Conservation (phyloP, 2,329 filamentous ascomycete genomes). For the Plenodomus biglobosus region DNA sequence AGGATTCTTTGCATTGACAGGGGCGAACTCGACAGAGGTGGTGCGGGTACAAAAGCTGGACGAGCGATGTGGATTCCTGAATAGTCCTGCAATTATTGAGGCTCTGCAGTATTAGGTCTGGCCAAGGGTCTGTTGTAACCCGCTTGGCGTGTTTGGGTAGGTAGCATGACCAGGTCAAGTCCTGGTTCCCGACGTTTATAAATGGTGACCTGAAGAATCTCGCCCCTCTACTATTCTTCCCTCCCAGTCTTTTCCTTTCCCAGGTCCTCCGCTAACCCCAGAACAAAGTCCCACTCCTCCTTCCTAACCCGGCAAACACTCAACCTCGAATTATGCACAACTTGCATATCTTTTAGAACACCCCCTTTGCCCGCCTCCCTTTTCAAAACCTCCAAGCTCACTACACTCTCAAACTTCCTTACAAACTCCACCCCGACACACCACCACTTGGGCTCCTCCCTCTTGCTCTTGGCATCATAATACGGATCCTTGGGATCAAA, state of each 20-base stretch:
- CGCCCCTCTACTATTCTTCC: background rate
- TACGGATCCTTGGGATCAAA: slow-evolving; percentile 75
- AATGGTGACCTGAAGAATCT: background rate
- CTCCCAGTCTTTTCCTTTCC: slow-evolving; percentile 1
- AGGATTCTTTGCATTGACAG: slow-evolving; percentile 48
- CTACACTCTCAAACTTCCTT: slow-evolving; percentile 72
- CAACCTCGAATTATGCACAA: slow-evolving; percentile 77
- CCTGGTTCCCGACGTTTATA: too few relatives aligned
- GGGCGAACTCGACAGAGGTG: slow-evolving; percentile 30
- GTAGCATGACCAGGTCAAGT: too few relatives aligned
- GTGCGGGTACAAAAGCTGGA: slow-evolving; percentile 46
- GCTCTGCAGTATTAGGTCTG: slow-evolving; percentile 37
- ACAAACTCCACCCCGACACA: slow-evolving; percentile 87
- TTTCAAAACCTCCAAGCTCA: slow-evolving; percentile 72
- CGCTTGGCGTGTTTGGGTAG: too few relatives aligned
- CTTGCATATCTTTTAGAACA: slow-evolving; percentile 73
- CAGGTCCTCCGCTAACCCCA: slow-evolving; percentile 49
- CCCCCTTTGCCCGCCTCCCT: slow-evolving; percentile 58
- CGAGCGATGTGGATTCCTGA: slow-evolving; percentile 53
- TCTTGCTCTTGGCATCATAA: slow-evolving; percentile 75
- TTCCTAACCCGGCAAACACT: slow-evolving; percentile 73
- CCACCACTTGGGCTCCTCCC: slow-evolving; percentile 76
- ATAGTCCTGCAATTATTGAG: slow-evolving; percentile 49
- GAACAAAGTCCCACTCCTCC: slow-evolving; percentile 67
- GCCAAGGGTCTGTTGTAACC: too few relatives aligned